These are phyloP conservation scores for Magnolia sinica DNA, from an alignment of 164 flowering plant genomes.

Conservation along the genomic window DNA sequence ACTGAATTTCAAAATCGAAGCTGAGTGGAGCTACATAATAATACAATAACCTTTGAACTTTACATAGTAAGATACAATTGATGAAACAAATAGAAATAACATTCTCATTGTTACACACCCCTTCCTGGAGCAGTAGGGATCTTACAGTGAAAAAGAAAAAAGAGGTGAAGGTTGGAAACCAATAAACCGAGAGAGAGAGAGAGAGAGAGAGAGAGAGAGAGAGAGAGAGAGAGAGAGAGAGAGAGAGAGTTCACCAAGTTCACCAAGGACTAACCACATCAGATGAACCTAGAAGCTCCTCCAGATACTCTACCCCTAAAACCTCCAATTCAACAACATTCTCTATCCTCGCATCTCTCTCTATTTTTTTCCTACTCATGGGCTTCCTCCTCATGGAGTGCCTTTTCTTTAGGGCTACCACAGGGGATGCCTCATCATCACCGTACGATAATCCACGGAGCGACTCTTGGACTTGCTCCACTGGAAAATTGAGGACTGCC, in stretches of 20 bases:
- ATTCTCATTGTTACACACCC: no score
- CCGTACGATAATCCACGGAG: constrained; percentile 35
- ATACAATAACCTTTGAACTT: no score
- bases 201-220: no score
- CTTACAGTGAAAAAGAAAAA: no score
- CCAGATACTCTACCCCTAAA: constrained; percentile 52
- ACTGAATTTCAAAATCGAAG: no score
- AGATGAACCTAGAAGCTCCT: constrained; percentile 42
- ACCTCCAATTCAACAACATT: constrained; percentile 53
- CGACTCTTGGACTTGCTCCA: constrained; percentile 43
- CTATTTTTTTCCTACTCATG: constrained; percentile 19
- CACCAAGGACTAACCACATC: constrained; percentile 9
- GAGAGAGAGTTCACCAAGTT: constrained; percentile 2
- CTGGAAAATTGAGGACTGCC: constrained; percentile 58
- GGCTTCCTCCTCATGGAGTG: constrained; percentile 43
- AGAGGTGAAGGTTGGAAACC: no score
- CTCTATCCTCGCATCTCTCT: constrained; percentile 13
- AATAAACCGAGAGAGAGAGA: no score
- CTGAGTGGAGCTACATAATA: no score
- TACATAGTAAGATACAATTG: no score
- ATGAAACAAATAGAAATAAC: no score
- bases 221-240: no score
- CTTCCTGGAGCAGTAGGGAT: no score
- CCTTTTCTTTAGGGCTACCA: constrained; percentile 46
- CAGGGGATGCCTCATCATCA: constrained; percentile 52